Evolutionary conservation across 2,329 filamentous ascomycete species (phyloP), one percentile per base, ranked within the genome.

Genomic region (Cladosporium sp.): DNA sequence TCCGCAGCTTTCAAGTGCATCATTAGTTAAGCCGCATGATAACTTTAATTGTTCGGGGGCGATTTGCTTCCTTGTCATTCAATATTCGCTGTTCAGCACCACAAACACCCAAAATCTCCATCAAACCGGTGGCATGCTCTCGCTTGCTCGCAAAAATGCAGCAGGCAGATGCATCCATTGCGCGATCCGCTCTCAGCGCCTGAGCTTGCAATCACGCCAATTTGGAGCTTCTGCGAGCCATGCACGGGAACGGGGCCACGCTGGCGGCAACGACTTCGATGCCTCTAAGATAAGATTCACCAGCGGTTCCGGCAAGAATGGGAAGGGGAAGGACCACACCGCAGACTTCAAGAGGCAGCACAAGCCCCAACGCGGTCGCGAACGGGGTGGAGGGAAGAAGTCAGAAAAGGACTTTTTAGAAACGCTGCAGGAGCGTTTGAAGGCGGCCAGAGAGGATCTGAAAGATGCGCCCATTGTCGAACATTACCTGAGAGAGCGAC

Each of bases 141-240:
- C 58, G 38, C 58, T 55, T 40, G 51, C 55, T 52, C 61, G 62
- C 56, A 45, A 39, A 28, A 45, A 59, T 59, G 56, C 52, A 57
- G 43, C 62, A 62, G 63, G 60, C 58, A 60, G 64, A 64, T 78
- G 76, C 72, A 69, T 76, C 49, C 71, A 74, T 63, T 77, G 76
- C 70, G 67, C 72, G 55, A 70, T 72, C 60, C 69, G 71, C 42
- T 65, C 66, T 43, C 69, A 65, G 39, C 61, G 67, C n/a, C 51
- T 61, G 45, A 28, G 47, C 37, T 61, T 70, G 59, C 65, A 62
- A 67, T 66, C 70, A 62, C 72, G 59, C 61, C 73, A 60, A 64
- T 71, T 57, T 58, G 60, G 51, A 39, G 64, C 60, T 14, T 37
- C 19, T 28, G 15, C 54, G 19, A 34, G 42, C 19, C 8, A 15